A percentile compares a stretch with the other conserved stretches of the same genome.
phyloP scores from a whole-genome alignment of 306 rosid species.

The Lablab purpureus region DNA sequence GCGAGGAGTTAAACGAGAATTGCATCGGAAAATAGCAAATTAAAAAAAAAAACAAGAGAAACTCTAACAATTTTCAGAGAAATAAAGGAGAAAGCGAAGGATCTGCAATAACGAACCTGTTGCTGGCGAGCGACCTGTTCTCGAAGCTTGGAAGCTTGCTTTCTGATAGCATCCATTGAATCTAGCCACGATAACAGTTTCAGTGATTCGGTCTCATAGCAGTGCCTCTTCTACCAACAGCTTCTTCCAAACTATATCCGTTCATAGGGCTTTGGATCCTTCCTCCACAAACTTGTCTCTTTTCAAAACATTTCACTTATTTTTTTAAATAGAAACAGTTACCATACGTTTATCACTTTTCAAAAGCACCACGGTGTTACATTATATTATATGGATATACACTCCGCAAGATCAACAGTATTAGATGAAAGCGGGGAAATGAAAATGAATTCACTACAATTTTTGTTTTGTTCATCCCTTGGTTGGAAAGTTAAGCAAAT shows the following conservation, averaged over 20 bases:
- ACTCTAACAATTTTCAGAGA: neutral
- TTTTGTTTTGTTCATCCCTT: neutral
- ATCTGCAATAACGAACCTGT: conserved; percentile 70
- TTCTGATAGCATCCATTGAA: conserved; percentile 89
- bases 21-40: conserved; percentile 17
- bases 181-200: neutral
- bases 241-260: conserved; percentile 1
- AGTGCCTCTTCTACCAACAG: neutral
- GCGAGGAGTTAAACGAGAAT: neutral
- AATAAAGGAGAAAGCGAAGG: conserved; percentile 38
- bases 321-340: neutral
- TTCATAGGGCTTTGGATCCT: conserved; percentile 30
- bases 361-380: neutral
- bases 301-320: neutral
- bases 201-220: conserved; percentile 14
- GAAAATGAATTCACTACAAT: neutral
- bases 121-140: conserved; percentile 98
- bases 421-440: neutral
- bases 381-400: neutral
- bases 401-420: neutral
- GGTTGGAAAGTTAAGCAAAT: neutral
- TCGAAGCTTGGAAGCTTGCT: conserved; percentile 95
- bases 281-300: conserved; percentile 15
- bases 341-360: neutral
- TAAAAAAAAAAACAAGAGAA: neutral